Conservation (phyloP, 179 eudicot species). For the Camellia oleifera region DNA sequence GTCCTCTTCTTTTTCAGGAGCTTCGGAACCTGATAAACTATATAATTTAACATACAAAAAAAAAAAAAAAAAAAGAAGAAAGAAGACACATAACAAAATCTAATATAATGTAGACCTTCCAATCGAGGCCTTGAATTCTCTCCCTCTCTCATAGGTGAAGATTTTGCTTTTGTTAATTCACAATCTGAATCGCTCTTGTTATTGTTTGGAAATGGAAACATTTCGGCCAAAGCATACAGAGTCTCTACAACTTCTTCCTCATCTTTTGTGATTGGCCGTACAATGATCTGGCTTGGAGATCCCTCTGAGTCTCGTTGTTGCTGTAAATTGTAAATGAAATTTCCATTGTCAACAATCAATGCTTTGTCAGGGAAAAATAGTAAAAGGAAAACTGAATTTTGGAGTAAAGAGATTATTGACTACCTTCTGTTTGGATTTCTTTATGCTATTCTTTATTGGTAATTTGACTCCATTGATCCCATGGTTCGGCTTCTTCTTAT, state of each 20-base stretch:
- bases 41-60: neutral
- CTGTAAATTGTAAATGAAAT: constrained; percentile 33
- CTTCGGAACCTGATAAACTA: constrained; percentile 17
- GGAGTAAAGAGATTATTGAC: constrained; percentile 23
- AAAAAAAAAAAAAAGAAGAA: neutral
- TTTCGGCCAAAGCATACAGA: constrained; percentile 56
- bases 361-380: constrained; percentile 11
- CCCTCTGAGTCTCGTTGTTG: constrained; percentile 25
- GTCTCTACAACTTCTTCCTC: constrained; percentile 86
- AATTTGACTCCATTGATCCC: constrained; percentile 25
- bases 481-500: constrained; percentile 30
- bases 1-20: constrained; percentile 22
- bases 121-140: constrained; percentile 20
- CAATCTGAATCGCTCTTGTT: constrained; percentile 14
- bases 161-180: constrained; percentile 19
- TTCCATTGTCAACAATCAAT: constrained; percentile 8
- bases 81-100: neutral
- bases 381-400: neutral
- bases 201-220: constrained; percentile 41
- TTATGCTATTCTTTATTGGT: constrained; percentile 25
- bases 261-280: constrained; percentile 54
- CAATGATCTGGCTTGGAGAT: constrained; percentile 24
- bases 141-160: neutral
- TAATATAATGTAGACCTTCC: constrained; percentile 29
- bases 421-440: constrained; percentile 33